These are phyloP conservation scores for Fibroporia radiculosa DNA, from an alignment of 768 basidiomycete species.

Conservation along the genomic window DNA sequence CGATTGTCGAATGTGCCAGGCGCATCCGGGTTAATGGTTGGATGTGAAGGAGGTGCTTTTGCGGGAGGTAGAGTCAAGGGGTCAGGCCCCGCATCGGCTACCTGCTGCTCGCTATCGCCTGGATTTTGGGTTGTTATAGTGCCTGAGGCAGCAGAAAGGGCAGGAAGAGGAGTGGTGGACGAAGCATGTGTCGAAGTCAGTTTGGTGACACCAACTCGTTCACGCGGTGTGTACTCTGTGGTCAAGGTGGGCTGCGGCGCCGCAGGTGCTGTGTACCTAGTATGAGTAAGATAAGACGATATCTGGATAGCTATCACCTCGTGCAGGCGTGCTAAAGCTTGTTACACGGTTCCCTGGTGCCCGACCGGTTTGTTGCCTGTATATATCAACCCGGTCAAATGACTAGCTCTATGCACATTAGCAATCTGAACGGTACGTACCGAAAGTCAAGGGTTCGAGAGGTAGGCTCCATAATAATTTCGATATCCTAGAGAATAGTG, in stretches of 20 bases:
- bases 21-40: conserved; percentile 60
- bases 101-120: conserved; percentile 14
- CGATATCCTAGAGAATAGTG: conserved; percentile 55
- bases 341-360: conserved; percentile 21
- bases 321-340: conserved; percentile 23
- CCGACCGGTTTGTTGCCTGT: conserved; percentile 27
- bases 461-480: conserved; percentile 84
- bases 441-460: conserved; percentile 70
- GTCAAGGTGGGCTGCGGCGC: conserved; percentile 58
- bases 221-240: conserved; percentile 76
- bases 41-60: conserved; percentile 72
- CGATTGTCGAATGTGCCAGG: conserved; percentile 65
- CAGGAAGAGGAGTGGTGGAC: conserved; percentile 13
- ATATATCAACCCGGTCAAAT: conserved; percentile 1
- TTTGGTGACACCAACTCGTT: conserved; percentile 44
- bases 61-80: conserved; percentile 57
- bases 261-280: conserved; percentile 9
- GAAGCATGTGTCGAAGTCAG: conserved; percentile 19
- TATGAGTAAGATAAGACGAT: background rate
- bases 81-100: conserved; percentile 39
- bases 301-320: conserved; percentile 17
- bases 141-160: conserved; percentile 12
- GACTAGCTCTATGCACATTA: background rate
- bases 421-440: conserved; percentile 26
- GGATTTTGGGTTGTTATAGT: conserved; percentile 14